Evolutionary conservation across 192 early-diverging fungal species (phyloP), one percentile per base, ranked within the genome.

Genomic region (Spinellus fusiger): DNA sequence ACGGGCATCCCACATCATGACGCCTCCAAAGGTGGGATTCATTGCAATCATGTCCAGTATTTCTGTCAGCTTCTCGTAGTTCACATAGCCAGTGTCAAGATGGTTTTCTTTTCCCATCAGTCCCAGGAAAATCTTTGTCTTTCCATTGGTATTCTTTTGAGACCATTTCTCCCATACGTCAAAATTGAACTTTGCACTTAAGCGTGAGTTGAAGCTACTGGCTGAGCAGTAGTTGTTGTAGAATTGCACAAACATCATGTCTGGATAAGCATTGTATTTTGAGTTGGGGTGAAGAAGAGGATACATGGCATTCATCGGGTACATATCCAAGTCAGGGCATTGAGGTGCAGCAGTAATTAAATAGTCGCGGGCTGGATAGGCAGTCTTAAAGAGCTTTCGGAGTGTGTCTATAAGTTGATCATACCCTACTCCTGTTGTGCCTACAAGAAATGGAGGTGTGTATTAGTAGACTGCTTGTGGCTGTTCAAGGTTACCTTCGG

Each of bases 231-330:
- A 34, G 32, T 71, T 71, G 44, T 71, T 71, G 31, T 71, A 91
- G 59, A 88, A 91, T 70, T 91, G 89, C 1, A 91, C 82, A 78
- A 82, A 86, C 0, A 91, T 74, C 83, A 87, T 77, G 54, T 87
- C 84, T 5, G 84, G 68, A 52, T 80, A 85, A 3, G 86, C 79
- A 12, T 76, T 57, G 34, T 59, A 59, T 53, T 67, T 51, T 13
- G 34, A 47, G 16, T 28, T 15, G 1, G 65, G 65, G 33, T 67
- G 51, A 23, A 67, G 53, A 23, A 67, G 47, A 27, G 44, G 68
- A 38, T 80, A 74, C 59, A 87, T 71, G 2, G 84, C 80, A 16
- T 77, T 76, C 10, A 73, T 76, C 0, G 82, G 72, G 54, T 80
- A 78, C 13, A 77, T 68, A 40, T 86, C 84, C 13, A 87, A 82